Conservation (phyloP, 257 asterid species). For the Marsdenia floribunda region DNA sequence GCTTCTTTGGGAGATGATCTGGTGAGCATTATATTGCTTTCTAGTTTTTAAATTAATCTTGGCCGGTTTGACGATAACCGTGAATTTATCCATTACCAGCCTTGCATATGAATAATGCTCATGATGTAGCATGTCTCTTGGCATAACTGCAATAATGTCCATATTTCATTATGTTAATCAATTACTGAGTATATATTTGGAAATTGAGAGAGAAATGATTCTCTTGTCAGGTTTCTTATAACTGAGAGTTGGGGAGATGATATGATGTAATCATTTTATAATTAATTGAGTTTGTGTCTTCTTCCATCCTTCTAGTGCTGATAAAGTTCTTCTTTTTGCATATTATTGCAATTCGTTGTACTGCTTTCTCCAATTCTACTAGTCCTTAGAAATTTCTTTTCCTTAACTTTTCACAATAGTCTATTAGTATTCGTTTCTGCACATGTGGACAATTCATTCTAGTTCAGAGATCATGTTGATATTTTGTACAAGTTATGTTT, state of each 20-base stretch:
- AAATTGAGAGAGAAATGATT: neutral
- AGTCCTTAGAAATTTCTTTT: constrained; percentile 19
- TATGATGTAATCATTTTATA: neutral
- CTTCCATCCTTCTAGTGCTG: constrained; percentile 4
- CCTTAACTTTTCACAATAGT: constrained; percentile 12
- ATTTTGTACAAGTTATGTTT: constrained; percentile 7
- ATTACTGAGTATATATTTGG: neutral
- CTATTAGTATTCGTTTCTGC: too few relatives aligned
- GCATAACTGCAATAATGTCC: too few relatives aligned
- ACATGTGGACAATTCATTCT: constrained; percentile 1
- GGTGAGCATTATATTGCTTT: too few relatives aligned
- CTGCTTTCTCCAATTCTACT: constrained; percentile 9
- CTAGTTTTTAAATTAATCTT: too few relatives aligned
- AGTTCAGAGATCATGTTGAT: constrained; percentile 2
- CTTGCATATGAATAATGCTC: too few relatives aligned
- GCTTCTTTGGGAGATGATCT: too few relatives aligned
- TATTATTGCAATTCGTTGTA: constrained; percentile 20
- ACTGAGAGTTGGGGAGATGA: constrained; percentile 4
- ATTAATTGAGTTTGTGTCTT: neutral
- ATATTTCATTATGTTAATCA: neutral
- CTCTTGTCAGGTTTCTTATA: neutral
- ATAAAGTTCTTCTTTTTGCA: constrained; percentile 14
- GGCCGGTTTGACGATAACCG: too few relatives aligned
- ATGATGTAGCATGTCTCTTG: too few relatives aligned
- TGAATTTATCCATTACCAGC: too few relatives aligned